Base-by-base conservation (phyloP, 192 early-diverging fungal genomes). In the Backusella morwellensis region DNA sequence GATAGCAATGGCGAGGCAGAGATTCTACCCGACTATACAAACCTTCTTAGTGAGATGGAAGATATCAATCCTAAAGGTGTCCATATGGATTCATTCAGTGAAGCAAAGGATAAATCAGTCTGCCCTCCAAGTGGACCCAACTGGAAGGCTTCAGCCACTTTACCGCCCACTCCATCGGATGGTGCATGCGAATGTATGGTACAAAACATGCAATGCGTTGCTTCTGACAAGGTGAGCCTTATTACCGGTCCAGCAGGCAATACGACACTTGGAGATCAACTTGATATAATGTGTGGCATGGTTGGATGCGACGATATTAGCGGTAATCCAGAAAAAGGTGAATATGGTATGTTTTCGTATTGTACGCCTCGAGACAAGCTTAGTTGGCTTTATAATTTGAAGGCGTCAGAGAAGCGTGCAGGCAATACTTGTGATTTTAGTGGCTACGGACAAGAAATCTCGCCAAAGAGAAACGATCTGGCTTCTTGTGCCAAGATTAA, bases 161-260 rank as follows among this genome's bases (percentile, higher is more conserved):
- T 94, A 41, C 88, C 92, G 41, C 89, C 91, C 1, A 91, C 91
- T 4, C 93, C 93, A 4, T 88, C 86, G 11, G 84, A 87, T 38
- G 74, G 84, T 15, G 84, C 86, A 17, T 94, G 93, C 78, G 81
- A 88, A 21, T 92, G 92, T 79, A 90, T 92, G 88, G 77, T 88
- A 72, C 80, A 87, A 34, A 83, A 88, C 0, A 77, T 93, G 74
- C 72, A 83, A 50, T 91, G 91, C 50, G 80, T 83, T 8, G 82
- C 81, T 17, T 84, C 85, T 2, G 77, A 79, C 21, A 78, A 78
- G 54, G 81, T 81, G 14, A 23, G 77, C 2, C 71, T 77, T 7
- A 70, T 75, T 34, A 77, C 63, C 19, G 82, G 73, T 66, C 6
- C 38, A 40, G 70, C 68, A 4, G 80, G 76, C n/a, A 67, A 68